These are phyloP conservation scores for Candida sonorensis DNA, from an alignment of 805 yeast species.

Conservation along the genomic window DNA sequence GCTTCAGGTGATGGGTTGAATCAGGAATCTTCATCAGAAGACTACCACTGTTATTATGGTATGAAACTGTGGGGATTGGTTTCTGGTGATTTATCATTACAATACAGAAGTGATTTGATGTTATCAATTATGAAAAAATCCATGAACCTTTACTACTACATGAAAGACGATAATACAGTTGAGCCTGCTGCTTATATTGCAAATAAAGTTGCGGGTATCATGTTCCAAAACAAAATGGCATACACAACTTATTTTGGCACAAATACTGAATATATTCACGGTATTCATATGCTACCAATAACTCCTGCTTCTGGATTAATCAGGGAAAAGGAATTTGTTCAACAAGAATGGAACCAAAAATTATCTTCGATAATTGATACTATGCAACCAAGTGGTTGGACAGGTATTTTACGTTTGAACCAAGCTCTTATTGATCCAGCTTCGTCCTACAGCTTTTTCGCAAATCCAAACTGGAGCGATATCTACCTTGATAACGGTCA, in stretches of 20 bases:
- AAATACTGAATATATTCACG: slow-evolving; percentile 68
- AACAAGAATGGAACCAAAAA: slow-evolving; percentile 57
- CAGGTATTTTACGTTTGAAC: slow-evolving; percentile 65
- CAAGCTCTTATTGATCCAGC: slow-evolving; percentile 67
- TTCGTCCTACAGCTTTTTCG: slow-evolving; percentile 55
- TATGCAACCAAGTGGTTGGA: slow-evolving; percentile 66
- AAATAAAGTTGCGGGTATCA: slow-evolving; percentile 67
- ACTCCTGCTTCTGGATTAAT: slow-evolving; percentile 61
- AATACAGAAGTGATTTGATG: slow-evolving; percentile 50
- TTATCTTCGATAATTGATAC: slow-evolving; percentile 36
- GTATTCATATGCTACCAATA: slow-evolving; percentile 72
- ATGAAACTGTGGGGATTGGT: slow-evolving; percentile 60
- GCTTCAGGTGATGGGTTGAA: slow-evolving; percentile 71
- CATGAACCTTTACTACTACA: slow-evolving; percentile 50
- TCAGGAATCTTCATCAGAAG: slow-evolving; percentile 70
- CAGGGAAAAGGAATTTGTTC: slow-evolving; percentile 45
- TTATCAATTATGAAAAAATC: slow-evolving; percentile 51
- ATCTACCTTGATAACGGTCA: slow-evolving; percentile 73
- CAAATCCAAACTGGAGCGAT: slow-evolving; percentile 44
- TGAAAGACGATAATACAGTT: slow-evolving; percentile 43
- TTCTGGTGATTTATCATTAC: slow-evolving; percentile 45
- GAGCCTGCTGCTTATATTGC: slow-evolving; percentile 50
- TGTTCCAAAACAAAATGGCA: slow-evolving; percentile 67
- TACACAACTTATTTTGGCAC: slow-evolving; percentile 72
- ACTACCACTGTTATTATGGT: slow-evolving; percentile 64